Conservation (phyloP, 108 stramenopile genomes). For the Phaeodactylum tricornutum region DNA sequence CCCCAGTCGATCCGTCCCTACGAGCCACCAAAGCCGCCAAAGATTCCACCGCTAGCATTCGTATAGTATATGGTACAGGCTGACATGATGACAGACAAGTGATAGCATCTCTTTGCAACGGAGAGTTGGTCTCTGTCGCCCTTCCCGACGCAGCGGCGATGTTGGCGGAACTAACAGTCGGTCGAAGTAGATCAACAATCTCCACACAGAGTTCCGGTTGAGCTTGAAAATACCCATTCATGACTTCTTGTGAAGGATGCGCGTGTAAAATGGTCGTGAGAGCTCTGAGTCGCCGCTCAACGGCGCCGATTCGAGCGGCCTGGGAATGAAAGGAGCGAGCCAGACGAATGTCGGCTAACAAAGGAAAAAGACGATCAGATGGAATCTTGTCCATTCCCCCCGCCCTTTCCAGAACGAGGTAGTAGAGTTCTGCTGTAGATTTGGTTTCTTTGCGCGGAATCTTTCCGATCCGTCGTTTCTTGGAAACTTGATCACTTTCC, state of each 20-base stretch:
- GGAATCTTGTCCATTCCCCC: slow-evolving; percentile 26
- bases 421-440: slow-evolving; percentile 49
- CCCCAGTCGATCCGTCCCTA: slow-evolving; percentile 43
- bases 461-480: no score
- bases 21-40: slow-evolving; percentile 82
- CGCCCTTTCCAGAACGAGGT: slow-evolving; percentile 31
- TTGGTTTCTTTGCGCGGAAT: no score
- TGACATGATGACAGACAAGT: slow-evolving; percentile 32
- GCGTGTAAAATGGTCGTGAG: slow-evolving; percentile 59
- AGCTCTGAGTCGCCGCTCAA: slow-evolving; percentile 64
- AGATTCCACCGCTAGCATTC: slow-evolving; percentile 71
- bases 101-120: slow-evolving; percentile 19
- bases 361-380: slow-evolving; percentile 60
- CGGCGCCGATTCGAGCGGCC: slow-evolving; percentile 40
- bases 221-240: slow-evolving; percentile 77
- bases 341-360: slow-evolving; percentile 68
- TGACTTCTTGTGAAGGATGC: slow-evolving; percentile 66
- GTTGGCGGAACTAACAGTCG: slow-evolving; percentile 46
- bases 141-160: slow-evolving; percentile 24
- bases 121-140: neutral
- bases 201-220: slow-evolving; percentile 88
- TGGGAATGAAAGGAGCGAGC: slow-evolving; percentile 57
- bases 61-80: slow-evolving; percentile 58
- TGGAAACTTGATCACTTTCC: no score
- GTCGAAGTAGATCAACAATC: slow-evolving; percentile 75